Evolutionary conservation across 768 basidiomycete genomes (phyloP), one percentile per base, ranked within the genome.

Genomic region (Saitozyma sp.): DNA sequence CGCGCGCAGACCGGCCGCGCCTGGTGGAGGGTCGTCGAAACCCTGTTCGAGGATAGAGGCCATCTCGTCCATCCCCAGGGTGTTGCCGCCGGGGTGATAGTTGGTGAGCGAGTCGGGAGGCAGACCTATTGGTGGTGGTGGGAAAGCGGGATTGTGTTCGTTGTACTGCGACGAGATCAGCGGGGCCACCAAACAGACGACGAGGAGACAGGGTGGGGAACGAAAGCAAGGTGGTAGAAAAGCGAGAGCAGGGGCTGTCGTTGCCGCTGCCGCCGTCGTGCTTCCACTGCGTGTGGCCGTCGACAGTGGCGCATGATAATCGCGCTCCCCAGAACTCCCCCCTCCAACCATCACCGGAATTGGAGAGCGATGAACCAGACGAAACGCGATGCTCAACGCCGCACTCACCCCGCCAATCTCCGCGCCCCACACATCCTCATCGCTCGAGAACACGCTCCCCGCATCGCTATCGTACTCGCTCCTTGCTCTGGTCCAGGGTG

Each of bases 371-470:
- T 29, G 29, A 29, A 29, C 29, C 2, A 29, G 29, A 29, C 29
- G 29, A 29, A 29, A 29, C 29, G 29, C 2, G 29, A 29, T 29
- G 29, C 29, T 29, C 29, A 29, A 38, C 13, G 8, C 49, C 54
- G 40, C 48, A 46, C 45, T 46, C 57, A 79, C 78, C 29, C 86
- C 91, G 10, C 95, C 94, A 58, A 99, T 92, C 78, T 99, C 94
- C 5, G 85, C 82, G 3, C 93, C 92, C 93, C 94, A 99, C 41
- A 92, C 88, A 74, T 98, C 95, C 49, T 95, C 93, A 42, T 97
- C 95, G 9, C 71, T 70, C 14, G 91, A 92, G 16, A 86, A 82
- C 59, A 93, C 80, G 9, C 92, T 94, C 51, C 86, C 77, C 1
- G 89, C 87, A 74, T 95, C 92, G 10, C 69, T 71, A 10, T 74